phyloP scores from a whole-genome alignment of 2,329 filamentous ascomycete genomes.

The Hypoxylon sp. region DNA sequence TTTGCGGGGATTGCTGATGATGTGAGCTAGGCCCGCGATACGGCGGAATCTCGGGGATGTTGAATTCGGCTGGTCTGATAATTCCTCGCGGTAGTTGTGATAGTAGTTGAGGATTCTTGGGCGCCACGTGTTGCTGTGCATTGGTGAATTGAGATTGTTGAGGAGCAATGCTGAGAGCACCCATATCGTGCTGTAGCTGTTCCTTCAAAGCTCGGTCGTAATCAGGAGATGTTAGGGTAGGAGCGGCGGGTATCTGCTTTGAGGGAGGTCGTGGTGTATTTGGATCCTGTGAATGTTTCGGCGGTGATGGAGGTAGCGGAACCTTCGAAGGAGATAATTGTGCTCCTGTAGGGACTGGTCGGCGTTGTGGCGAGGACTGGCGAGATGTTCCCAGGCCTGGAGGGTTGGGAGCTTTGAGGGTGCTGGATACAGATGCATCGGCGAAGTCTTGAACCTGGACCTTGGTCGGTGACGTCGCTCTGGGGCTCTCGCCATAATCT shows the following conservation, averaged over 20 bases:
- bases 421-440: conserved; percentile 64
- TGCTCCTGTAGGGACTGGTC: conserved; percentile 61
- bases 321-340: conserved; percentile 71
- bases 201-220: conserved; percentile 74
- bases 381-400: conserved; percentile 65
- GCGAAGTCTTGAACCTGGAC: conserved; percentile 62
- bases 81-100: conserved; percentile 57
- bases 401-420: conserved; percentile 66
- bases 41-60: conserved; percentile 69
- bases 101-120: conserved; percentile 56
- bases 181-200: conserved; percentile 75
- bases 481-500: conserved; percentile 67
- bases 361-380: conserved; percentile 73
- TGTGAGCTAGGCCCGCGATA: conserved; percentile 61
- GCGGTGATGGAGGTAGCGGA: conserved; percentile 72
- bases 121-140: conserved; percentile 44
- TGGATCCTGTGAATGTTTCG: conserved; percentile 60
- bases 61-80: conserved; percentile 60
- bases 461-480: conserved; percentile 69
- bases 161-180: conserved; percentile 66
- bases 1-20: conserved; percentile 46
- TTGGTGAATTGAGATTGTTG: conserved; percentile 44
- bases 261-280: conserved; percentile 65
- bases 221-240: conserved; percentile 68
- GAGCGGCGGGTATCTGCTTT: conserved; percentile 64